Base-by-base conservation (phyloP, 2,329 filamentous ascomycete genomes). In the Esteya vermicola region DNA sequence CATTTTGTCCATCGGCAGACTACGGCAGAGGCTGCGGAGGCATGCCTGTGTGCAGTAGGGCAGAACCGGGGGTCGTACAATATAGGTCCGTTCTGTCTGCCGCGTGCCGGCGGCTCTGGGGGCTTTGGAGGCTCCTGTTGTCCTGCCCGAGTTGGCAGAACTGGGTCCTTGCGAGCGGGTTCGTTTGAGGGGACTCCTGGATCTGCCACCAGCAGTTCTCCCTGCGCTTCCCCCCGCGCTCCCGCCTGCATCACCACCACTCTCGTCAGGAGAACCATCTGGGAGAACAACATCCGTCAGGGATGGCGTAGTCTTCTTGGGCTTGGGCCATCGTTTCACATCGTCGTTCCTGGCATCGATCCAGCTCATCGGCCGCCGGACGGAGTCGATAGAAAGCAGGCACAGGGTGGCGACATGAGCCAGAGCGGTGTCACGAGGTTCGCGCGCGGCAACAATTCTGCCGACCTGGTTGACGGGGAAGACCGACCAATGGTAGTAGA, bases 21-120 rank as follows among this genome's bases (percentile, higher is more conserved):
- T 37, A 8, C 25, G 21, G 16, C 18, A 25, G 4, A 43, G 33
- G 6, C 41, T 32, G 12, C 22, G 41, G 9, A 43, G 33, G 12
- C 41, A 43, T 8, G 33, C 36, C 27, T 43, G 41, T 16, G 36
- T 43, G 33, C 41, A 43, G 36, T 39, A 43, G 4, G 40, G 35
- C 19, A 38, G 25, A n/a, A 20, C 32, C 4, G 36, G 36, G 12
- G 19, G 36, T 28, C 30, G 25, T 9, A 22, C 35, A 4, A 37
- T 25, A 36, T 27, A 28, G 23, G 34, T 23, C 16, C n/a, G 10
- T 14, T 25, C 16, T 7, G 16, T 19, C 10, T 20, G 23, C 34
- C n/a, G n/a, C n/a, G n/a, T 26, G 22, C n/a, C 13, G 33, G 7
- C 22, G 33, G 13, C 8, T 13, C 13, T 26, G 25, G 25, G 25